A percentile compares a stretch with the other conserved stretches of the same genome.
Conservation (phyloP, 2,329 filamentous ascomycete species). For the Trichoderma breve region DNA sequence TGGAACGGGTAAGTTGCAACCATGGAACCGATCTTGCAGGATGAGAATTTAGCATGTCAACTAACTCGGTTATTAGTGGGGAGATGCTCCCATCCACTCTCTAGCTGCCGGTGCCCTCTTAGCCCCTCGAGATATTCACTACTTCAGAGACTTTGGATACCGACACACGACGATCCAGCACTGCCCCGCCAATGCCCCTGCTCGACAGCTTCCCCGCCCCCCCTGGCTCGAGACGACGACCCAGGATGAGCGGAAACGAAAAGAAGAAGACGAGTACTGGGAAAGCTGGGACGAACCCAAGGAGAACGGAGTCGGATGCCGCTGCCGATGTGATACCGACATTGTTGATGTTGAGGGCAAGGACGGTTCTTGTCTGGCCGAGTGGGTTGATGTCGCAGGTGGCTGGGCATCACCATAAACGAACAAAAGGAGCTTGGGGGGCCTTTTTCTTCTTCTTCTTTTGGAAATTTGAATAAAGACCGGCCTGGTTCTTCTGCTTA, state of each 20-base stretch:
- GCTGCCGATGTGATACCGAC: conserved; percentile 95
- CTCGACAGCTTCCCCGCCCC: conserved; percentile 75
- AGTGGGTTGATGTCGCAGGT: conserved; percentile 97
- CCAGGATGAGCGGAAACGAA: conserved; percentile 74
- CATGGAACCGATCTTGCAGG: not conserved
- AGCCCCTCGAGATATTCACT: conserved; percentile 81
- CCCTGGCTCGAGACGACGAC: conserved; percentile 83
- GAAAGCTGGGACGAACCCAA: conserved; percentile 80
- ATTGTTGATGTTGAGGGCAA: conserved; percentile 98
- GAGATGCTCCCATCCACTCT: conserved; percentile 96
- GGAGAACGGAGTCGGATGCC: conserved; percentile 95
- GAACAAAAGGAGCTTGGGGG: not conserved
- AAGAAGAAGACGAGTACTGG: conserved; percentile 96
- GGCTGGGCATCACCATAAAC: conserved; percentile 69
- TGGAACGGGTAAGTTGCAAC: conserved; percentile 73
- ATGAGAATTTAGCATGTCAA: not conserved
- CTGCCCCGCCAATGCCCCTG: conserved; percentile 92
- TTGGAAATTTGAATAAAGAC: conserved; percentile 13
- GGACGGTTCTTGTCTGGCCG: conserved; percentile 87
- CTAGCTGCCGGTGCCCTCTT: conserved; percentile 89
- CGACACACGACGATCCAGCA: conserved; percentile 98
- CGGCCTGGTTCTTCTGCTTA: not conserved
- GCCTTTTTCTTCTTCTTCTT: not conserved
- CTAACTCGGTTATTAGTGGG: conserved; percentile 65
- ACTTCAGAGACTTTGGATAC: conserved; percentile 98